Percentiles rank a stretch among this genome's conserved stretches.
These are phyloP conservation scores for Phellopilus nigrolimitatus DNA, from an alignment of 1,284 basidiomycete genomes.

Conservation along the genomic window DNA sequence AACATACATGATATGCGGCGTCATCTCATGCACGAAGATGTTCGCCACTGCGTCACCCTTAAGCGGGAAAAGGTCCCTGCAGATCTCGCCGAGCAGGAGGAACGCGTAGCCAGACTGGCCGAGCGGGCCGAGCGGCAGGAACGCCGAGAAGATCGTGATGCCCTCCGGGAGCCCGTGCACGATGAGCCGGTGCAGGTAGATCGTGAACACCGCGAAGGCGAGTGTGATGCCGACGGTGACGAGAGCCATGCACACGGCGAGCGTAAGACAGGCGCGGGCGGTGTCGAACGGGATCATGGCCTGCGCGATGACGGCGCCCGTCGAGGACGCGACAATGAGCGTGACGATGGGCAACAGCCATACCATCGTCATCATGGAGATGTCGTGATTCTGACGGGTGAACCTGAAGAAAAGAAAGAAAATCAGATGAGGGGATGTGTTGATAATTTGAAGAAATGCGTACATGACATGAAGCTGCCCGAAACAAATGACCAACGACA, in stretches of 20 bases:
- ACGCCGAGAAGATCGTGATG: slow-evolving; percentile 36
- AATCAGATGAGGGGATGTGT: background rate
- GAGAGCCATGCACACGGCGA: slow-evolving; percentile 41
- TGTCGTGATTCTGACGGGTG: slow-evolving; percentile 53
- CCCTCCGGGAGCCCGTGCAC: slow-evolving; percentile 26
- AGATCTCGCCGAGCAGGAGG: slow-evolving; percentile 33
- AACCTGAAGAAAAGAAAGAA: slow-evolving; percentile 46
- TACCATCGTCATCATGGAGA: slow-evolving; percentile 51
- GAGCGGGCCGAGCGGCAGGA: slow-evolving; percentile 45
- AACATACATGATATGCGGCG: slow-evolving; percentile 39
- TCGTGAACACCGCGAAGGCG: slow-evolving; percentile 29
- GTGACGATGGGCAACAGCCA: slow-evolving; percentile 75
- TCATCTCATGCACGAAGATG: slow-evolving; percentile 31
- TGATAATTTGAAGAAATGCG: slow-evolving; percentile 23
- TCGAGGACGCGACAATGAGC: slow-evolving; percentile 61
- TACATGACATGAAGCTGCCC: slow-evolving; percentile 65
- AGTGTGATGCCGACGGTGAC: slow-evolving; percentile 38
- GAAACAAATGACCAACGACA: slow-evolving; percentile 58
- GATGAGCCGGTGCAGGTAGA: slow-evolving; percentile 23
- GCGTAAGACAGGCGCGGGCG: slow-evolving; percentile 39
- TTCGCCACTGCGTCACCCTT: slow-evolving; percentile 32
- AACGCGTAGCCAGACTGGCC: slow-evolving; percentile 42
- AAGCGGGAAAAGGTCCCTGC: slow-evolving; percentile 29
- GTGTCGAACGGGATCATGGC: slow-evolving; percentile 48
- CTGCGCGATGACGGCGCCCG: slow-evolving; percentile 55